Evolutionary conservation across 495 filamentous ascomycete genomes (phyloP), one percentile per base, ranked within the genome.

Genomic region (Arthonia radiata): DNA sequence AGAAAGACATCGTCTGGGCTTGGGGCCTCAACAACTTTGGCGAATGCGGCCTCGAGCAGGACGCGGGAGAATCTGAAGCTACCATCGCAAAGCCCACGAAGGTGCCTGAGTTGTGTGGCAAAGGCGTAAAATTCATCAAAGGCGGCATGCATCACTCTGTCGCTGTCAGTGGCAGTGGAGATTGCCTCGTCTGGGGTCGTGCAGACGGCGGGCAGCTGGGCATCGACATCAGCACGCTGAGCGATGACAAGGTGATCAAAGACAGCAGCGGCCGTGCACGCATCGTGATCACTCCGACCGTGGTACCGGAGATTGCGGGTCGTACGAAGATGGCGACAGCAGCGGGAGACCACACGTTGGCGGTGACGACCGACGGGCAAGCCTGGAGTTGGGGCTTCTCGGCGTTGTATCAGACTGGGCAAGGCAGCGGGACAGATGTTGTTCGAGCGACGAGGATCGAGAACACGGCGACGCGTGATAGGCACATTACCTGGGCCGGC

Each of bases 11-110:
- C 17, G 67, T 86, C 31, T 83, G 63, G 47, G 56, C 68, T 13
- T 94, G 81, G 79, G 83, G 82, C 4, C 48, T 80, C 18, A 94
- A 92, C 51, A 77, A 69, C 43, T 90, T 73, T 41, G 74, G 70
- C 25, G 69, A 83, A 46, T 76, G 71, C 6, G 86, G 76, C 24
- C 58, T 79, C 28, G 53, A 55, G 8, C 59, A 64, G 8, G 60
- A 63, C 25, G 78, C 68, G 14, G 79, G 80, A 31, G 59, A 67
- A 13, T 58, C 68, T 30, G 58, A 56, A 29, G 60, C 65, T 17
- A 52, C 55, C 21, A 53, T 74, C 27, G 46, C 56, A 5, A 54
- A 55, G 24, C 69, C 72, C 2, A 57, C 58, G 8, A 42, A 64
- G 10, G 67, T 80, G 19, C 34, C 66, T 5, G 57, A 56, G 3